Base-by-base conservation (phyloP, 176 grass and related monocot genomes). In the Calamus simplicifolius region DNA sequence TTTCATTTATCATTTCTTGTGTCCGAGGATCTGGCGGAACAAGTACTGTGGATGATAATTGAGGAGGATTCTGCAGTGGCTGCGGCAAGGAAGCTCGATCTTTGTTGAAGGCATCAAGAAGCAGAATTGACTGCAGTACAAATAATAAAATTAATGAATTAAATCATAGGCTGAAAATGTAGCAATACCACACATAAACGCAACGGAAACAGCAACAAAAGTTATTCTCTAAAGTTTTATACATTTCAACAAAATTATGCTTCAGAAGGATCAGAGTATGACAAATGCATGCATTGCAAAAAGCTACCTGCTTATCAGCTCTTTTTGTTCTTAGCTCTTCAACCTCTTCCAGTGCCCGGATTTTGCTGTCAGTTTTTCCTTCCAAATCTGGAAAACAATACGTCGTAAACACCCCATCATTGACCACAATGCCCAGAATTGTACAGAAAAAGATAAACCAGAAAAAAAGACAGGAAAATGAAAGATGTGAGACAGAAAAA, bases 1-100 rank as follows among this genome's bases (percentile, higher is more conserved):
- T 97, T 70, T 97, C 92, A 56, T 91, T 88, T 49, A 97, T 97
- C 75, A 97, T 84, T 79, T 91, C 87, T 66, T 97, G 87, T 66
- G 87, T 97, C 4, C 54, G 75, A 38, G 75, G 70, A 77, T 97
- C 85, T n/a, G 92, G 77, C 54, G 80, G 59, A 50, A 81, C 62
- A 69, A 61, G 80, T 51, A 75, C 70, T 53, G 80, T 38, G 52
- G 61, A 51, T 55, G 69, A 64, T 61, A 79, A 51, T 69, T 79
- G 76, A 63, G 77, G 18, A 49, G 75, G 68, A 76, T 75, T 85
- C 64, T 75, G 75, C 30, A 75, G 77, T 52, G 75, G 82, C 74
- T 77, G 79, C 43, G 76, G 63, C 66, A 97, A 73, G 71, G 81
- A 78, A 69, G 82, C 84, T 71, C 87, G 79, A 51, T 97, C 87